Evolutionary conservation across 306 rosid species (phyloP), one percentile per base, ranked within the genome.

Genomic region (Benincasa hispida): DNA sequence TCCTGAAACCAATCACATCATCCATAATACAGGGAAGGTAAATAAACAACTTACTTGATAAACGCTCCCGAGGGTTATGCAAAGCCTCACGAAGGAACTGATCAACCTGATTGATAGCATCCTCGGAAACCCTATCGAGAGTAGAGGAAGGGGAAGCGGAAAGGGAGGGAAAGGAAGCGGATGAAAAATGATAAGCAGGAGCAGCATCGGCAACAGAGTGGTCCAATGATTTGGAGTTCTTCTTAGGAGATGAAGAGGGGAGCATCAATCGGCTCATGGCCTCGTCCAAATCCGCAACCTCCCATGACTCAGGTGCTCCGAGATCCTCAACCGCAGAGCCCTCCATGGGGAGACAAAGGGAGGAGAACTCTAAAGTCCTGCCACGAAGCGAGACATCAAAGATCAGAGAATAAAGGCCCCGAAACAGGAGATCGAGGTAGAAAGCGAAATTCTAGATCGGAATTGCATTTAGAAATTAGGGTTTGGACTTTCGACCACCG

Each of bases 271-370:
- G 95, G 81, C 62, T 82, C 95, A 92, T 83, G 76, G 95, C 89
- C 76, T 87, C 92, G 79, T 89, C 97, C 85, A 94, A 85, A 83
- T 89, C 93, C 42, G 97, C 88, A 68, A 86, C 89, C 91, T 94
- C 99, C 99, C 97, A 92, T 76, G 97, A 87, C 77, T 92, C 96
- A 25, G 97, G 99, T 82, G 99, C 97, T 88, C 93, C 91, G 81
- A 84, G 86, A 85, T 93, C 98, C 72, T 90, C 94, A 63, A 79
- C 91, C 77, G 82, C 88, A 88, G 96, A 90, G 92, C 93, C 94
- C 90, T 85, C 97, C 98, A 90, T 94, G 78, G 88, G 81, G 78
- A 25, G 42, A 63, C 30, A 19, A 65, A 65, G 53, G 60, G 51
- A 55, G 54, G 76, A 72, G 42, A 70, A 73, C 39, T 24, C 30